Evolutionary conservation across 2,329 filamentous ascomycete species (phyloP).

Genomic region (Epichloe scottii): DNA sequence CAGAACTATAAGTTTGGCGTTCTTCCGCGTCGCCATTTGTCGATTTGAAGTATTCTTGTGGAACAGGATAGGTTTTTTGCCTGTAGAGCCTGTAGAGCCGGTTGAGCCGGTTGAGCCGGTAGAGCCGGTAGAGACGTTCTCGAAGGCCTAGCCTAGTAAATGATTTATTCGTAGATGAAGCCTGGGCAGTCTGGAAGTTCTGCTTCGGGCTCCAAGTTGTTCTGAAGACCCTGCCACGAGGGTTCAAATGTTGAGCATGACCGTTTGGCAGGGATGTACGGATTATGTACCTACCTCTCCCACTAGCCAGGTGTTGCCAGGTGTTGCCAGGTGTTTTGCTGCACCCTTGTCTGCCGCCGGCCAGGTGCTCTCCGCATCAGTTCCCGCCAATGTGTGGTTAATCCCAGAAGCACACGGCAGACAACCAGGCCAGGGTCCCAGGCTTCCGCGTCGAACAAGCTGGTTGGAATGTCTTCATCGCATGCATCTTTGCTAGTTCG

Average conservation of each 20-base stretch:
- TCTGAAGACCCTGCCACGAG: too few species aligned
- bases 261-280: neutral
- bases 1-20: neutral
- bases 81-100: too few species aligned
- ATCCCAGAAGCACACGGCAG: neutral
- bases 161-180: too few species aligned
- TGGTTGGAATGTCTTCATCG: slow-evolving; percentile 6
- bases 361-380: slow-evolving; percentile 1
- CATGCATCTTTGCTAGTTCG: slow-evolving; percentile 2
- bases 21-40: neutral
- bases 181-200: too few species aligned
- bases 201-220: too few species aligned
- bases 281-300: too few species aligned
- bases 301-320: too few species aligned
- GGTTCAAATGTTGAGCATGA: neutral
- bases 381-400: slow-evolving; percentile 1
- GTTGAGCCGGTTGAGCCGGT: too few species aligned
- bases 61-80: too few species aligned
- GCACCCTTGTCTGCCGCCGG: slow-evolving; percentile 1
- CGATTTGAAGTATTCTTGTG: too few species aligned
- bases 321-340: neutral
- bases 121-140: too few species aligned
- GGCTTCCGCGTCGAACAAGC: slow-evolving; percentile 5
- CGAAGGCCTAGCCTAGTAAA: too few species aligned
- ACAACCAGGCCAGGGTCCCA: slow-evolving; percentile 3